Percentiles rank a stretch among this genome's conserved stretches.
These are phyloP conservation scores for Lactarius evosmus DNA, from an alignment of 768 basidiomycete species.

Conservation along the genomic window DNA sequence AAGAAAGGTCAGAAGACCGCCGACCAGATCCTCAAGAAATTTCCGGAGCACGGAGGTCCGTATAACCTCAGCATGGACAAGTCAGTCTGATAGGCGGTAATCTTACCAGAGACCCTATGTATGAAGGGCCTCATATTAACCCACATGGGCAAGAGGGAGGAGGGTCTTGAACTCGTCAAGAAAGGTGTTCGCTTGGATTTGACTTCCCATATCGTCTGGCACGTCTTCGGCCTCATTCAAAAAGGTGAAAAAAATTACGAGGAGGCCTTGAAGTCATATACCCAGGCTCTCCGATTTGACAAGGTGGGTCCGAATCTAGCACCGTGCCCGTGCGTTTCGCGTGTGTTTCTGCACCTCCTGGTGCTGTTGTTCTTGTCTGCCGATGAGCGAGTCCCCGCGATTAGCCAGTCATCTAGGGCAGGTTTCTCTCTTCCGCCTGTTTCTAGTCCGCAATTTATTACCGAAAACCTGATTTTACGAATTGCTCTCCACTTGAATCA, in stretches of 20 bases:
- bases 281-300: conserved; percentile 84
- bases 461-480: conserved; percentile 10
- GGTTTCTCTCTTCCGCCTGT: conserved; percentile 12
- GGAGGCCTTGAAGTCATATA: conserved; percentile 90
- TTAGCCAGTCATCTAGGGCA: not conserved
- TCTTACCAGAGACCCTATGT: conserved; percentile 76
- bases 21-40: conserved; percentile 92
- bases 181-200: conserved; percentile 79
- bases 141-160: conserved; percentile 74
- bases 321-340: not conserved
- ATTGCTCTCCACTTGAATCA: conserved; percentile 34
- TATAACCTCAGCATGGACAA: conserved; percentile 12
- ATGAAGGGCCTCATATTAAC: conserved; percentile 92
- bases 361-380: not conserved
- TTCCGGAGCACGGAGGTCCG: conserved; percentile 91
- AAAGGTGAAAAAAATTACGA: conserved; percentile 94
- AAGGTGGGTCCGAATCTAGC: conserved; percentile 52
- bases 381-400: not conserved
- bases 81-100: conserved; percentile 18
- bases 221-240: conserved; percentile 93
- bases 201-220: conserved; percentile 95
- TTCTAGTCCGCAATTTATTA: not conserved
- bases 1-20: conserved; percentile 88
- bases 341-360: conserved; percentile 5
- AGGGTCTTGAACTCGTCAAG: conserved; percentile 80